Evolutionary conservation across 2,329 filamentous ascomycete genomes (phyloP).

Genomic region (Paecilomyces sp.): DNA sequence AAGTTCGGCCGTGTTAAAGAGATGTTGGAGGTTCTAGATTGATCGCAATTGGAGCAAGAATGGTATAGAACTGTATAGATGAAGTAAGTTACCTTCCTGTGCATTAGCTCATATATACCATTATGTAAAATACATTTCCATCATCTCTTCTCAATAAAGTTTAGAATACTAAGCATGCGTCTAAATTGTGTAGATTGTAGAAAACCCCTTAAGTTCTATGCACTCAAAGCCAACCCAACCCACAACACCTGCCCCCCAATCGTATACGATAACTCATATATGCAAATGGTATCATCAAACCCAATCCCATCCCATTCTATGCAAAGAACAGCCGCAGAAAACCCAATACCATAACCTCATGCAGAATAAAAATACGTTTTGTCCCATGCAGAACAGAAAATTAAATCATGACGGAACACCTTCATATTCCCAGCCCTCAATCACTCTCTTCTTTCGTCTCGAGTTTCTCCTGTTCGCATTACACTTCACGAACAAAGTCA

Average conservation of each 20-base stretch:
- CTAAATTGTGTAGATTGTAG: too few relatives aligned
- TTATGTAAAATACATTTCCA: background rate
- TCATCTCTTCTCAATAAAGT: background rate
- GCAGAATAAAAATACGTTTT: too few relatives aligned
- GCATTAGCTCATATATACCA: background rate
- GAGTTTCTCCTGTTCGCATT: conserved; percentile 53
- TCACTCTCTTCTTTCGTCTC: conserved; percentile 43
- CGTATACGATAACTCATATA: too few relatives aligned
- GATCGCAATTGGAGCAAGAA: background rate
- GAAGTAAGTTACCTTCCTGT: background rate
- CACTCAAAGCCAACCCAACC: too few relatives aligned
- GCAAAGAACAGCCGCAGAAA: too few relatives aligned
- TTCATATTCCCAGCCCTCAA: conserved; percentile 59
- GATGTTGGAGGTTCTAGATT: conserved; percentile 43
- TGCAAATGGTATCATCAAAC: too few relatives aligned
- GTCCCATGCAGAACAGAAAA: background rate
- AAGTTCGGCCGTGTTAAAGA: conserved; percentile 52
- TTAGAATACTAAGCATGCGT: background rate
- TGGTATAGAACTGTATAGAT: background rate
- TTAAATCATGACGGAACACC: conserved; percentile 49
- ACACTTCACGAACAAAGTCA: conserved; percentile 59
- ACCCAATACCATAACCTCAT: too few relatives aligned
- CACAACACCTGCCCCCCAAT: too few relatives aligned
- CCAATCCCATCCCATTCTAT: too few relatives aligned
- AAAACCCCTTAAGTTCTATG: too few relatives aligned